Conservation (phyloP, 1,139 yeast genomes). For the Maudiozyma humilis region DNA sequence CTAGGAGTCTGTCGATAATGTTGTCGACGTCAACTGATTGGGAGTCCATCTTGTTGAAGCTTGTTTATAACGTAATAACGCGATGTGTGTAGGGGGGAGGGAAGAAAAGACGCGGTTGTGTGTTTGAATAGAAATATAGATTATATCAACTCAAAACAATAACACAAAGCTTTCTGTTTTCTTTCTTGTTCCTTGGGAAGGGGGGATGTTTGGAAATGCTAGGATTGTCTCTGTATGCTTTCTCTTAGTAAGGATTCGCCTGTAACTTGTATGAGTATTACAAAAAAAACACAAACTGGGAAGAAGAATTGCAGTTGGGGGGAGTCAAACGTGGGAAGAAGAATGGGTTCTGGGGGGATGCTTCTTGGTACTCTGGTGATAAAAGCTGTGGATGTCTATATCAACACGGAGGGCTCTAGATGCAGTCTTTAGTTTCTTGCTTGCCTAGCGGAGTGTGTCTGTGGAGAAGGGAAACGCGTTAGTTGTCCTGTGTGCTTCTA, state of each 20-base stretch:
- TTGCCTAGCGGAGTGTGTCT: neutral
- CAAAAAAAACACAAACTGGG: neutral
- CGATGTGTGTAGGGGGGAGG: too few relatives aligned
- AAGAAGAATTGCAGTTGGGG: neutral
- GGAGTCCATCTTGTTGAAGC: conserved; percentile 32
- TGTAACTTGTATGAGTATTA: neutral
- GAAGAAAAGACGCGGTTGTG: too few relatives aligned
- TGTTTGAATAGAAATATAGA: too few relatives aligned
- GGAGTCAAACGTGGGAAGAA: too few relatives aligned
- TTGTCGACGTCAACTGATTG: conserved; percentile 95
- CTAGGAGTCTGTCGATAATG: conserved; percentile 90
- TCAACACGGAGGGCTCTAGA: neutral
- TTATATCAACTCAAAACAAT: too few relatives aligned
- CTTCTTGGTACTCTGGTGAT: neutral
- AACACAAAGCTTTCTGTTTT: too few relatives aligned
- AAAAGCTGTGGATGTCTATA: too few relatives aligned
- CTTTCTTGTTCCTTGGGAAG: too few relatives aligned
- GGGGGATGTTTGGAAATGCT: too few relatives aligned
- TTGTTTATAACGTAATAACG: neutral
- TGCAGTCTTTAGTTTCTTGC: neutral
- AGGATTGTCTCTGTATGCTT: neutral
- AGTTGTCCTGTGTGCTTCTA: too few relatives aligned
- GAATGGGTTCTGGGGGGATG: neutral
- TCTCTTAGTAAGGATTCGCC: too few relatives aligned
- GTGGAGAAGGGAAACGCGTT: too few relatives aligned